Base-by-base conservation (phyloP, 129 eudicot genomes). In the Saposhnikovia divaricata region DNA sequence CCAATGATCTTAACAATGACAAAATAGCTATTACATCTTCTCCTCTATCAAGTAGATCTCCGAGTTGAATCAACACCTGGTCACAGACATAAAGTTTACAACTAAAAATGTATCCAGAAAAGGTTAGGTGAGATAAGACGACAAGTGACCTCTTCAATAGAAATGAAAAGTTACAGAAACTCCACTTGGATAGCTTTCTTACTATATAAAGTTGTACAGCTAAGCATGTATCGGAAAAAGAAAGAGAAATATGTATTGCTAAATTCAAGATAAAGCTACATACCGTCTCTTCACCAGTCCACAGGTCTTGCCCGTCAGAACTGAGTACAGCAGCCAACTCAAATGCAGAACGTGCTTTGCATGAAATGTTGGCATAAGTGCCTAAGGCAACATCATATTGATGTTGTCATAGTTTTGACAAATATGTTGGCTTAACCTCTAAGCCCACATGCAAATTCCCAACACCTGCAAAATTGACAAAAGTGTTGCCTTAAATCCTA, bases 21-120 rank as follows among this genome's bases (percentile, higher is more conserved):
- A 95, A 87, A 59, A 95, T 95, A 74, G 99, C 99, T 82, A 95
- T 90, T 88, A 92, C 99, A 86, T 95, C 96, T 88, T 89, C 98
- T 68, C 98, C 98, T 78, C 98, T 81, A 87, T 94, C 98, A 50
- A 94, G 96, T 82, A 94, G 89, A 85, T 94, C 98, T 79, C 98
- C 98, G 78, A 94, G 93, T 88, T 94, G 98, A 82, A 94, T 85
- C 86, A 94, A 85, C 57, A 94, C 98, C 98, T 94, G 88, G 69
- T 65, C 47, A 61, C 75, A 82, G 70, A 75, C 57, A 75, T 0
- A 77, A 11, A 44, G 47, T 44, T 44, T 45, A 45, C 7, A 11
- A 45, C 3, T 10, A 45, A 11, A 14, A 10, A 11, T 45, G 14
- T 45, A 45, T 11, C 7, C 48, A 45, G 15, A 45, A 45, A 45